phyloP scores from a whole-genome alignment of 345 rosid species.

The Linum usitatissimum region DNA sequence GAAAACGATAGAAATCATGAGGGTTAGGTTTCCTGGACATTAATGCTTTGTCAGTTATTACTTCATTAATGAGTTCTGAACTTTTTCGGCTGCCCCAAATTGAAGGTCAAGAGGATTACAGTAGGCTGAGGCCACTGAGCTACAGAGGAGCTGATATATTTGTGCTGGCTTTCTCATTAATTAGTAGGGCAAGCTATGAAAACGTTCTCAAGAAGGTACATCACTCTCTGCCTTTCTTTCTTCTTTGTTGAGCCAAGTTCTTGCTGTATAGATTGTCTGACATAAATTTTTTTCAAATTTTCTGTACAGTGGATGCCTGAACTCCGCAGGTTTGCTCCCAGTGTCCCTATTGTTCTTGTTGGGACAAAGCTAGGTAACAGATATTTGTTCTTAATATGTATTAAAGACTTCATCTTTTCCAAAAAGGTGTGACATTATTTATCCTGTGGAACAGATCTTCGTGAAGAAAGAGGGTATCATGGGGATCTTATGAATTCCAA shows the following conservation, averaged over 20 bases:
- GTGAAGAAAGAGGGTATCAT: slow-evolving; percentile 60
- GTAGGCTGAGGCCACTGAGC: slow-evolving; percentile 95
- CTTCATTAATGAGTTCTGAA: slow-evolving; percentile 4
- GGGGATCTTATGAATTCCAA: slow-evolving; percentile 58
- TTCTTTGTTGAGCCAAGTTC: neutral
- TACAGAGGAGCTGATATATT: slow-evolving; percentile 96
- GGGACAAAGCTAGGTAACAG: slow-evolving; percentile 82
- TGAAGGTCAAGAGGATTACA: slow-evolving; percentile 95
- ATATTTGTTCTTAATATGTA: neutral
- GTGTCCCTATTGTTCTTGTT: slow-evolving; percentile 90
- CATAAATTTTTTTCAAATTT: slow-evolving; percentile 11
- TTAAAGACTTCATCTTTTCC: too few species aligned
- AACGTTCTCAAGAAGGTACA: slow-evolving; percentile 91
- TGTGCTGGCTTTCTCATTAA: slow-evolving; percentile 81
- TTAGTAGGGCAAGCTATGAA: slow-evolving; percentile 93
- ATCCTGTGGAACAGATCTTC: slow-evolving; percentile 47
- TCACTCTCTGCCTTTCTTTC: neutral
- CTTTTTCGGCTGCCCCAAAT: slow-evolving; percentile 11
- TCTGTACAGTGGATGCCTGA: slow-evolving; percentile 92
- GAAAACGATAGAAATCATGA: neutral
- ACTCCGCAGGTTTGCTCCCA: slow-evolving; percentile 87
- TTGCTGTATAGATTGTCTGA: slow-evolving; percentile 1
- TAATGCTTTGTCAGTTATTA: neutral
- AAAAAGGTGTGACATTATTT: too few species aligned
- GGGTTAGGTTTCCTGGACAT: slow-evolving; percentile 5